Evolutionary conservation across 768 basidiomycete species (phyloP).

Genomic region (Gyrodon lividus): DNA sequence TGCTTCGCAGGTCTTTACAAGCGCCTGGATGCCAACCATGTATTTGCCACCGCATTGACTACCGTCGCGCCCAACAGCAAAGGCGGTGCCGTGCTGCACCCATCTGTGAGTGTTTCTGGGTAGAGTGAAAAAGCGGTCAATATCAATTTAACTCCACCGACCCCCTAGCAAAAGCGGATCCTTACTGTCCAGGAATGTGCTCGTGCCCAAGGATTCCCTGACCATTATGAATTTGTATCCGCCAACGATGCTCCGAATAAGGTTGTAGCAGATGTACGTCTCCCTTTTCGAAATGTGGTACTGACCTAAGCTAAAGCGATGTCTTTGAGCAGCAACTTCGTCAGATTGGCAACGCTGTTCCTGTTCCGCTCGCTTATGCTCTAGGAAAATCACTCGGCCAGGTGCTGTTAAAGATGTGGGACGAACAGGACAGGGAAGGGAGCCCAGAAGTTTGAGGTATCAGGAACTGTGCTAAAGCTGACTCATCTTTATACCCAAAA

Average conservation of each 20-base stretch:
- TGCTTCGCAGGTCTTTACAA: constrained; percentile 48
- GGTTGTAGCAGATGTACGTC: constrained; percentile 52
- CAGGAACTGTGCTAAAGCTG: too few species aligned
- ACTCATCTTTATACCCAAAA: too few species aligned
- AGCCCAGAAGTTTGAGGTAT: constrained; percentile 46
- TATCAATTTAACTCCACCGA: background rate
- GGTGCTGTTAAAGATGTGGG: constrained; percentile 48
- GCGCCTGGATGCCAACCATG: constrained; percentile 48
- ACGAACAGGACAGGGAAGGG: constrained; percentile 39
- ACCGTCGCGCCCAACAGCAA: constrained; percentile 51
- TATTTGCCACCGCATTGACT: constrained; percentile 69
- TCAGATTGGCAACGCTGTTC: constrained; percentile 82
- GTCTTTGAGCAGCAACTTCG: constrained; percentile 53
- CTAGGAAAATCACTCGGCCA: constrained; percentile 49
- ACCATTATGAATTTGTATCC: constrained; percentile 61
- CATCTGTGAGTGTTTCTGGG: constrained; percentile 34
- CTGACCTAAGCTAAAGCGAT: background rate
- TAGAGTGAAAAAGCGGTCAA: background rate
- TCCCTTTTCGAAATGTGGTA: background rate
- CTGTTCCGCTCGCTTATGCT: constrained; percentile 64
- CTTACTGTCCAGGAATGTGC: constrained; percentile 67
- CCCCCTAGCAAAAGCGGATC: constrained; percentile 64
- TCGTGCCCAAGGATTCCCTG: constrained; percentile 78
- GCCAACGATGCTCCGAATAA: constrained; percentile 34
- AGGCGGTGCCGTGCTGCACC: constrained; percentile 43